These are phyloP conservation scores for Fusarium anthophilum DNA, from an alignment of 2,329 filamentous ascomycete species.

Conservation along the genomic window DNA sequence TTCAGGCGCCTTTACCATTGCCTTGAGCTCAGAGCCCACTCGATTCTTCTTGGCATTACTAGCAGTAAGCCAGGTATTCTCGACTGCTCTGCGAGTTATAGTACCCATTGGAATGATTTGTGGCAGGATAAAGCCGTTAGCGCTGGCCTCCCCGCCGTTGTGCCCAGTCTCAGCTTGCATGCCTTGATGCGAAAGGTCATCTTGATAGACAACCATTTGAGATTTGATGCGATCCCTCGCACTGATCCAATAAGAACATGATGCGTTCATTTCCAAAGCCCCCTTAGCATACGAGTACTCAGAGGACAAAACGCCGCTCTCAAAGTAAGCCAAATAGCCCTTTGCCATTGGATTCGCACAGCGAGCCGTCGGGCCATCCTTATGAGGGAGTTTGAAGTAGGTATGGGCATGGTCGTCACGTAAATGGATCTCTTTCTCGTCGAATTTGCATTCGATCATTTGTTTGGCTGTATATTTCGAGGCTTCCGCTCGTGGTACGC, in stretches of 20 bases:
- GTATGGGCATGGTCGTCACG: slow-evolving; percentile 71
- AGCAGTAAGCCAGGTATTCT: slow-evolving; percentile 98
- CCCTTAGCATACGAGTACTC: slow-evolving; percentile 92
- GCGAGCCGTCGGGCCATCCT: slow-evolving; percentile 86
- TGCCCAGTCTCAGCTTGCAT: background rate
- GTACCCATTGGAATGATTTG: slow-evolving; percentile 99
- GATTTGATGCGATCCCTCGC: slow-evolving; percentile 90
- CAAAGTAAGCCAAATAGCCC: slow-evolving; percentile 89
- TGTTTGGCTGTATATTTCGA: slow-evolving; percentile 75
- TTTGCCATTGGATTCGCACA: slow-evolving; percentile 92
- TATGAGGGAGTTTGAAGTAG: slow-evolving; percentile 96
- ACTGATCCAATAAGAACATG: slow-evolving; percentile 99
- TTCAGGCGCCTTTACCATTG: slow-evolving; percentile 91
- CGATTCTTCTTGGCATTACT: slow-evolving; percentile 97
- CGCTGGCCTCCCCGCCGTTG: slow-evolving; percentile 24
- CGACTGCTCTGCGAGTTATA: slow-evolving; percentile 90
- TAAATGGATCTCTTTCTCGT: slow-evolving; percentile 73
- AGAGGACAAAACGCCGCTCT: slow-evolving; percentile 86
- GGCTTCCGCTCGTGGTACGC: slow-evolving; percentile 71
- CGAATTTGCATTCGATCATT: slow-evolving; percentile 80
- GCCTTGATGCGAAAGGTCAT: slow-evolving; percentile 56
- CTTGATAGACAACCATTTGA: slow-evolving; percentile 93
- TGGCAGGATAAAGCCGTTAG: slow-evolving; percentile 83
- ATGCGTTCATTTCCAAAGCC: slow-evolving; percentile 97
- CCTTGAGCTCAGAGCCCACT: slow-evolving; percentile 95